Base-by-base conservation (phyloP, 768 basidiomycete genomes). In the Lactarius sp. region DNA sequence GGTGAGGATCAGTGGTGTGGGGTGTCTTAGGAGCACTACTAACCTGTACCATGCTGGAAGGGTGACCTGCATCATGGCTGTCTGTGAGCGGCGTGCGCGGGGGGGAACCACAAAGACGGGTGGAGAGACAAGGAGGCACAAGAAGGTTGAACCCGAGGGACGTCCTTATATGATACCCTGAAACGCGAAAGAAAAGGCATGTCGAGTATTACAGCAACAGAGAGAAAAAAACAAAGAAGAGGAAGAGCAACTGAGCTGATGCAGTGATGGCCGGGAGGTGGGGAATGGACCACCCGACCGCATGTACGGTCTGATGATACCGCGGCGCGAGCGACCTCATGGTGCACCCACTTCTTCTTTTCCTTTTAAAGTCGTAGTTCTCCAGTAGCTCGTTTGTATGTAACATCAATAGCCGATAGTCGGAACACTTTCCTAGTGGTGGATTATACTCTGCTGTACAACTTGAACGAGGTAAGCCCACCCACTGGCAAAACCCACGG, bases 1-100 rank as follows among this genome's bases (percentile, higher is more conserved):
- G 47, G 20, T 39, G 5, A 51, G 42, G 14, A 55, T 31, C 13
- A 44, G 49, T 0, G 20, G 31, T 0, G 14, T 14, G 16, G 18
- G 9, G 4, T 16, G 4, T 10, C 2, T 33, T 6, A n/a, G 50
- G 41, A 12, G 3, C 5, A 31, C 10, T 27, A 60, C 66, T 39
- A 4, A 67, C 66, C 42, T 66, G 56, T 67, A 66, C 66, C 66
- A 67, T 46, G 60, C 27, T 22, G 64, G 66, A 39, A 67, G 41
- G n/a, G 46, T 18, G 44, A 60, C 13, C 22, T 22, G n/a, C 36
- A 65, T 60, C 7, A 20, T 46, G 57, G 34, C 16, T 8, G 9
- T 6, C 34, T 42, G 13, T 13, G 20, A 5, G 46, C 36, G 14
- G 18, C 49, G 16, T 22, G 53, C 20, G 18, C 6, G 10, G 13